phyloP scores from a whole-genome alignment of 768 basidiomycete genomes.

The Amyloporia xantha region DNA sequence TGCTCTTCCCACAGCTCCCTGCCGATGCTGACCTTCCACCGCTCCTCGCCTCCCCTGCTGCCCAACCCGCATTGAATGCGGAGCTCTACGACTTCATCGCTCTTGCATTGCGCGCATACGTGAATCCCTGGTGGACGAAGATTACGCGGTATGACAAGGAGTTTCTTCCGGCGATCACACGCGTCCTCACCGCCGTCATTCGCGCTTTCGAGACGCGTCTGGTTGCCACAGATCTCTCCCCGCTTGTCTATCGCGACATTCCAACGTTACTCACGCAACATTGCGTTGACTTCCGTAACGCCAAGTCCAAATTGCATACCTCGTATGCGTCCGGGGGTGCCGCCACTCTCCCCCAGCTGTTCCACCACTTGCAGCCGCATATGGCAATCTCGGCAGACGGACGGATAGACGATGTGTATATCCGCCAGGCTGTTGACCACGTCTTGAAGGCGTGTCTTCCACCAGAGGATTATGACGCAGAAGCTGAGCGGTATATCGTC shows the following conservation, averaged over 20 bases:
- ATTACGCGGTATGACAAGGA: constrained; percentile 80
- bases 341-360: constrained; percentile 55
- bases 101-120: constrained; percentile 68
- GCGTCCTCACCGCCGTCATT: constrained; percentile 50
- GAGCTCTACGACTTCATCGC: constrained; percentile 79
- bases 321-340: constrained; percentile 69
- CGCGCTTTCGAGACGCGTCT: constrained; percentile 55
- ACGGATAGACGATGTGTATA: constrained; percentile 64
- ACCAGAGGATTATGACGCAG: constrained; percentile 68
- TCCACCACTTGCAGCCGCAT: constrained; percentile 80
- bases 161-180: constrained; percentile 65
- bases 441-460: constrained; percentile 71
- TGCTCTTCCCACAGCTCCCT: constrained; percentile 44
- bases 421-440: constrained; percentile 73
- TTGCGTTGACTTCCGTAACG: constrained; percentile 71
- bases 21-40: constrained; percentile 43
- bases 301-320: constrained; percentile 50
- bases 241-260: constrained; percentile 54
- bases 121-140: constrained; percentile 83
- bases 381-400: constrained; percentile 69
- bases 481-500: constrained; percentile 73
- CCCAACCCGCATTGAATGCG: constrained; percentile 49
- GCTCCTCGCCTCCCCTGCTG: constrained; percentile 39
- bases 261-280: constrained; percentile 70
- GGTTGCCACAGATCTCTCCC: constrained; percentile 46